Evolutionary conservation across 2,329 filamentous ascomycete genomes (phyloP), one percentile per base, ranked within the genome.

Genomic region (Aspergillus texensis): DNA sequence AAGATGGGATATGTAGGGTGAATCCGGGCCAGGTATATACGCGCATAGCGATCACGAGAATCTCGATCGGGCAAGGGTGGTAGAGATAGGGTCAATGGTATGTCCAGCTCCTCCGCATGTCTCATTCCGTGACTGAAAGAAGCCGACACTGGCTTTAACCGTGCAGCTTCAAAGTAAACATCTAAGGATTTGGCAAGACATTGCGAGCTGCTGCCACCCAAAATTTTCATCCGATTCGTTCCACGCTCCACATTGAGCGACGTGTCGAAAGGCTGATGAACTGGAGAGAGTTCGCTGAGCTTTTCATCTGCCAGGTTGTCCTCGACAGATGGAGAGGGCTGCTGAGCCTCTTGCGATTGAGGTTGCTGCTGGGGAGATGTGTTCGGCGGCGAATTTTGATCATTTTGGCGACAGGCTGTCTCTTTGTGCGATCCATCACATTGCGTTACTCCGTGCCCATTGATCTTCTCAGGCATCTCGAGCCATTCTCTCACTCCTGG

Each of bases 181-280:
- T 67, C 65, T 3, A 67, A 58, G 0, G 65, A 67, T 32, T 66
- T 66, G n/a, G 64, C 63, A 16, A 67, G 54, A 41, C 65, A 64
- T 34, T 67, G 65, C 2, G 65, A 67, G 36, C 63, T 66, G 41
- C 65, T 67, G 2, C 64, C 65, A 9, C 65, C 65, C 39, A 67
- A 50, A 12, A 66, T 52, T 28, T 67, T 67, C 1, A 57, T 61
- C 21, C 64, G 57, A 12, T 67, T 60, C 16, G 62, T 66, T 9
- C 62, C 64, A 46, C 66, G 57, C 30, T 67, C 65, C 11, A 61
- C 55, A 30, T 66, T 67, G 43, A 67, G 57, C 11, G 63, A 62
- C 1, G 60, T 60, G 14, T 66, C 62, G 28, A 67, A 66, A 11
- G 59, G 65, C 2, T 67, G 65, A 11, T 60, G 65, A 2, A 67